These are phyloP conservation scores for Ophiocordyceps sinensis DNA, from an alignment of 2,329 filamentous ascomycete genomes.

Conservation along the genomic window DNA sequence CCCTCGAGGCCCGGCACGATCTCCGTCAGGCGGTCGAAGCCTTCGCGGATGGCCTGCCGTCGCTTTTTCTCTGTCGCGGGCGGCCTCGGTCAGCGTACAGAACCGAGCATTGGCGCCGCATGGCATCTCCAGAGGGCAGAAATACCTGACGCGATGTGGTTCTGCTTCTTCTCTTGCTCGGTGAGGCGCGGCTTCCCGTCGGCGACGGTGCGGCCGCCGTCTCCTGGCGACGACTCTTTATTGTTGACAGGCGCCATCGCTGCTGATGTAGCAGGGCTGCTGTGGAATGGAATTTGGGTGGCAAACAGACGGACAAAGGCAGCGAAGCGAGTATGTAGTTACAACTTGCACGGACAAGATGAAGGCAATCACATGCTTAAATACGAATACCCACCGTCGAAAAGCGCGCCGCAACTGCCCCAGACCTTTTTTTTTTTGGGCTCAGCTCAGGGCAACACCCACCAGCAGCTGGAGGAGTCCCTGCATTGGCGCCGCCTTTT, in stretches of 20 bases:
- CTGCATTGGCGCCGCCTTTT: background rate
- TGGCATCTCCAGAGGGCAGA: background rate
- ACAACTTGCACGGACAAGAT: no score
- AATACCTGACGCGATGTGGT: slow-evolving; percentile 38
- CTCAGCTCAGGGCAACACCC: background rate
- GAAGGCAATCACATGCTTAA: slow-evolving; percentile 2
- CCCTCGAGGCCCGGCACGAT: slow-evolving; percentile 72
- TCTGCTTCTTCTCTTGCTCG: slow-evolving; percentile 40
- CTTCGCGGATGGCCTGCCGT: slow-evolving; percentile 56
- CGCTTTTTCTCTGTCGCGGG: slow-evolving; percentile 25
- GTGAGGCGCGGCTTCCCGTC: slow-evolving; percentile 37
- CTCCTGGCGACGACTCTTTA: slow-evolving; percentile 5
- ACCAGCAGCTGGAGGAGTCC: background rate
- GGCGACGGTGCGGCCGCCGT: slow-evolving; percentile 7
- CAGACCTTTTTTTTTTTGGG: background rate
- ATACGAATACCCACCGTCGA: no score
- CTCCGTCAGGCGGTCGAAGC: slow-evolving; percentile 67
- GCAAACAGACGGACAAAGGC: background rate
- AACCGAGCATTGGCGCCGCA: background rate
- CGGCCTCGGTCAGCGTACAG: background rate
- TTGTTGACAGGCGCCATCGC: slow-evolving; percentile 5
- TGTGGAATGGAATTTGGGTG: no score
- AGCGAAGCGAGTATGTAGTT: no score
- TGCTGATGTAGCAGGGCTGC: background rate
- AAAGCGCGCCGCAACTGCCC: background rate